Conservation (phyloP, 2,329 filamentous ascomycete species). For the Eurotiales sp. region DNA sequence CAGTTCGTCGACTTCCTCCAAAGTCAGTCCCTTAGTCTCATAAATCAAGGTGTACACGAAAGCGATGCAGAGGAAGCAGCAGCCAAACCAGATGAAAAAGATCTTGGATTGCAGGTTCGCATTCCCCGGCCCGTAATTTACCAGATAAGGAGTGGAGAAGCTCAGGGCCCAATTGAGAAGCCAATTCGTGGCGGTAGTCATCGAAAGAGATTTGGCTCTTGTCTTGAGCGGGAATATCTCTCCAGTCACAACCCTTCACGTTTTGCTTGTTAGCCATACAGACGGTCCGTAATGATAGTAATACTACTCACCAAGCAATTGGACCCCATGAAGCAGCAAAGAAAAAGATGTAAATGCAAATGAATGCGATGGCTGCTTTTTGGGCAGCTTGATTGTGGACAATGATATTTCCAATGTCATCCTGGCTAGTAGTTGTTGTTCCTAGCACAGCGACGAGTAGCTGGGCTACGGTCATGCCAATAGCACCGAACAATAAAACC, state of each 20-base stretch:
- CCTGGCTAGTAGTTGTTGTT: conserved; percentile 31
- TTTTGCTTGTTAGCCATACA: no score
- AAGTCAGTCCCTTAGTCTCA: conserved; percentile 78
- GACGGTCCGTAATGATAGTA: no score
- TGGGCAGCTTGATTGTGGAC: conserved; percentile 32
- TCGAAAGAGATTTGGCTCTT: conserved; percentile 46
- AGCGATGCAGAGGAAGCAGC: conserved; percentile 51
- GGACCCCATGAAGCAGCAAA: conserved; percentile 45
- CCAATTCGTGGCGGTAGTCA: conserved; percentile 56
- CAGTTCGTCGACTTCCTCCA: conserved; percentile 79
- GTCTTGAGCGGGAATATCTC: conserved; percentile 48
- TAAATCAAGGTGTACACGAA: conserved; percentile 70
- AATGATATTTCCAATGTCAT: conserved; percentile 31
- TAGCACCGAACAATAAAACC: conserved; percentile 45
- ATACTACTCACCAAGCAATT: conserved; percentile 29
- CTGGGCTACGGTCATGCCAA: conserved; percentile 46
- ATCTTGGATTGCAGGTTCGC: conserved; percentile 61
- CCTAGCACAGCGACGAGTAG: conserved; percentile 49
- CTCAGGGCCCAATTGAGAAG: conserved; percentile 72
- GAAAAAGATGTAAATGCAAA: conserved; percentile 47
- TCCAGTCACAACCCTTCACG: conserved; percentile 48
- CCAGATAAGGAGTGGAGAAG: conserved; percentile 77
- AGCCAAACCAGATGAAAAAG: conserved; percentile 58
- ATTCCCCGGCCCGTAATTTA: conserved; percentile 62
- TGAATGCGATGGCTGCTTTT: conserved; percentile 44